These are phyloP conservation scores for Calamus simplicifolius DNA, from an alignment of 176 grass and related monocot genomes.

Conservation along the genomic window DNA sequence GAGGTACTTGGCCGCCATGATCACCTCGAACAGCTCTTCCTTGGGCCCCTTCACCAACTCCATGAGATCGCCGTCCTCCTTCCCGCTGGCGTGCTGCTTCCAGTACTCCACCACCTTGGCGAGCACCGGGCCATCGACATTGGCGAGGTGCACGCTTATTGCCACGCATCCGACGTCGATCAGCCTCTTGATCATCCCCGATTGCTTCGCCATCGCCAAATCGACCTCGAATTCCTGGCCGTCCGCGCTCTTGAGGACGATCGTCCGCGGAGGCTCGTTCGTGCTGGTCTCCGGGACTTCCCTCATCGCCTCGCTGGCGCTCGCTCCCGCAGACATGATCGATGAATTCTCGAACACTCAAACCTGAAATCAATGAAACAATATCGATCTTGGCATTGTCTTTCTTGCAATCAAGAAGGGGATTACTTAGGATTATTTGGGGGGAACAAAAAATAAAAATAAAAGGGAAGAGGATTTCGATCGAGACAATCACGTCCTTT, in stretches of 20 bases:
- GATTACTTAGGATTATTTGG: too few species aligned
- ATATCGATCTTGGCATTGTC: too few species aligned
- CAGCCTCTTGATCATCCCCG: slow-evolving; percentile 6
- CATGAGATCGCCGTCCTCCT: not conserved
- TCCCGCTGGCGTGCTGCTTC: not conserved
- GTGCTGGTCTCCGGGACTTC: too few species aligned
- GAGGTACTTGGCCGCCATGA: slow-evolving; percentile 1
- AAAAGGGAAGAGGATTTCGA: too few species aligned
- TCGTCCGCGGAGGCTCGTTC: not conserved
- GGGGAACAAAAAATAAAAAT: too few species aligned
- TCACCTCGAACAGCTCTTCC: not conserved
- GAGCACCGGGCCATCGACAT: not conserved
- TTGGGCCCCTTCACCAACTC: not conserved
- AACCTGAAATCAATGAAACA: too few species aligned
- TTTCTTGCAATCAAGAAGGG: too few species aligned
- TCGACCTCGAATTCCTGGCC: slow-evolving; percentile 2
- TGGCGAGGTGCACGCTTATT: not conserved
- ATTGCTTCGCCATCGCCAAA: not conserved
- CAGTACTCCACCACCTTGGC: slow-evolving; percentile 15
- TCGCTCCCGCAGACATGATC: too few species aligned
- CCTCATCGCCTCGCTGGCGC: too few species aligned
- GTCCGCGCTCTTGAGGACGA: slow-evolving; percentile 5
- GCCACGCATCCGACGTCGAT: not conserved
- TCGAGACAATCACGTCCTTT: too few species aligned
- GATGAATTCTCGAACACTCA: too few species aligned